These are phyloP conservation scores for Cercospora brassicicola DNA, from an alignment of 2,329 filamentous ascomycete species.

Conservation along the genomic window DNA sequence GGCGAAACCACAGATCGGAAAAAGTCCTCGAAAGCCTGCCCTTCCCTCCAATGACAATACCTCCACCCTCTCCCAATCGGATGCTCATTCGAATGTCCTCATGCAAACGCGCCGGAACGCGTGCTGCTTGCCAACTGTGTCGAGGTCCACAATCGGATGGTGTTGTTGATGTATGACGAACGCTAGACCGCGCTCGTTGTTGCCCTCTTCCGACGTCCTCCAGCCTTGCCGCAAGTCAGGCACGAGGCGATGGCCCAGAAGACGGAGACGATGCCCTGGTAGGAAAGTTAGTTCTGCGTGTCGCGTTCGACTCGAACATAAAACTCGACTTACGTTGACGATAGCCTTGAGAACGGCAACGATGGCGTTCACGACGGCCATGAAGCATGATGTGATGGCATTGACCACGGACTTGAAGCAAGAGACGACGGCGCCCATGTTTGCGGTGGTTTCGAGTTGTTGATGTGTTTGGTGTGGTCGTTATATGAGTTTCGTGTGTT, in stretches of 20 bases:
- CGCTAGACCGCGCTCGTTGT: slow-evolving; percentile 41
- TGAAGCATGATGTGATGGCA: slow-evolving; percentile 46
- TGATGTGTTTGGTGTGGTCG: neutral
- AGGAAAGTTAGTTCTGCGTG: slow-evolving; percentile 20
- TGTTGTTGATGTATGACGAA: slow-evolving; percentile 7
- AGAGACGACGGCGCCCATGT: slow-evolving; percentile 70
- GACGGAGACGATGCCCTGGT: slow-evolving; percentile 52
- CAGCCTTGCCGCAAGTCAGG: slow-evolving; percentile 51
- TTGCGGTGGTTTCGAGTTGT: slow-evolving; percentile 6
- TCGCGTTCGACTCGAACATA: neutral
- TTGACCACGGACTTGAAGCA: slow-evolving; percentile 45
- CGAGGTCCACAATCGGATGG: neutral
- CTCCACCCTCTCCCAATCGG: neutral
- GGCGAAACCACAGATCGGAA: neutral
- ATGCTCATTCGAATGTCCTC: neutral
- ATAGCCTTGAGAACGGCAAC: slow-evolving; percentile 49
- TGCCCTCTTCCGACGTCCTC: slow-evolving; percentile 40
- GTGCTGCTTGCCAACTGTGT: neutral
- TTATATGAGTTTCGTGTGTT: neutral
- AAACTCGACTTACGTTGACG: slow-evolving; percentile 40
- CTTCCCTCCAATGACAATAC: slow-evolving; percentile 1
- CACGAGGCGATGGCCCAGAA: slow-evolving; percentile 52
- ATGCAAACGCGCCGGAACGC: neutral
- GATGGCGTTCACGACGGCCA: slow-evolving; percentile 49
- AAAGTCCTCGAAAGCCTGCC: slow-evolving; percentile 4